A percentile compares a stretch with the other conserved stretches of the same genome.
These are phyloP conservation scores for Bertia moriformis DNA, from an alignment of 2,329 filamentous ascomycete species.

Conservation along the genomic window DNA sequence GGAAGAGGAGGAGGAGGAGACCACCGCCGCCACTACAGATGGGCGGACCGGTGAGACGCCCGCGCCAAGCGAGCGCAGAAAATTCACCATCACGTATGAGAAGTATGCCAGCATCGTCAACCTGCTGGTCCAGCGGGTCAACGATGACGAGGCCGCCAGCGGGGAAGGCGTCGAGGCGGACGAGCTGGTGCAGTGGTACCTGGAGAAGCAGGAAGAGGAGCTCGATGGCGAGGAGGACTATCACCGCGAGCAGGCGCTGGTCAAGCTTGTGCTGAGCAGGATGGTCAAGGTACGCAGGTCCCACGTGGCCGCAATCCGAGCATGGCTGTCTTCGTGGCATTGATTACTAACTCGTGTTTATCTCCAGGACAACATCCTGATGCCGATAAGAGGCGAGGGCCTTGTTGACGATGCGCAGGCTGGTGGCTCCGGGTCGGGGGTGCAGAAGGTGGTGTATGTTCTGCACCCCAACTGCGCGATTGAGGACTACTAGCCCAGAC, in stretches of 20 bases:
- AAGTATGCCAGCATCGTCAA: slow-evolving; percentile 89
- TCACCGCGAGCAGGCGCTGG: slow-evolving; percentile 57
- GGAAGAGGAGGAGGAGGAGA: slow-evolving; percentile 13
- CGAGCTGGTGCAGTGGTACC: slow-evolving; percentile 72
- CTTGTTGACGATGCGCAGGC: background rate
- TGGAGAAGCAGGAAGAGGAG: slow-evolving; percentile 79
- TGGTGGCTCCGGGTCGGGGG: background rate
- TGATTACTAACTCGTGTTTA: background rate
- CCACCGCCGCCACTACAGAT: slow-evolving; percentile 18
- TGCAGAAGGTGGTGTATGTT: background rate
- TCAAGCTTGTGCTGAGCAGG: slow-evolving; percentile 76
- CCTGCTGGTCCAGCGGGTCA: slow-evolving; percentile 66
- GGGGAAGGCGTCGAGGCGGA: slow-evolving; percentile 79
- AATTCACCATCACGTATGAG: slow-evolving; percentile 86
- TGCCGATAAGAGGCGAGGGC: background rate
- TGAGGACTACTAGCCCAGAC: no score
- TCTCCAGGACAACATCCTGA: background rate
- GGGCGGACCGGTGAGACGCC: slow-evolving; percentile 22
- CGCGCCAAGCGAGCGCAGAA: slow-evolving; percentile 32
- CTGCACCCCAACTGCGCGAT: background rate
- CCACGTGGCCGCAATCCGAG: background rate
- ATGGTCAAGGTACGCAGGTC: slow-evolving; percentile 76
- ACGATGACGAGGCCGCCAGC: slow-evolving; percentile 60
- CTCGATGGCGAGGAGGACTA: slow-evolving; percentile 70
- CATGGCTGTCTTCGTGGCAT: background rate